Evolutionary conservation across 345 rosid genomes (phyloP).

Genomic region (Crucihimalaya himalaica): DNA sequence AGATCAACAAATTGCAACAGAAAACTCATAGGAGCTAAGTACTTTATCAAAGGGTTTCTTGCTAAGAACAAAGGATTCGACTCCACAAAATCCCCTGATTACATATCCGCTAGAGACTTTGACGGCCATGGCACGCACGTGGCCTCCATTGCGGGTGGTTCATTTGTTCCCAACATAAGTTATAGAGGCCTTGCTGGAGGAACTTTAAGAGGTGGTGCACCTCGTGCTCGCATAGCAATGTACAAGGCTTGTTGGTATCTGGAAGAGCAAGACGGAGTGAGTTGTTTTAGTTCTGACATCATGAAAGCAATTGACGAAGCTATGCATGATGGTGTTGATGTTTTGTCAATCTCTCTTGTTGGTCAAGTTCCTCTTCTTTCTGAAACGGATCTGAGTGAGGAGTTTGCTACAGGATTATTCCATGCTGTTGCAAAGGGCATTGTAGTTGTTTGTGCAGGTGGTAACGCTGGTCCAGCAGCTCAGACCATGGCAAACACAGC

Average conservation of each 20-base stretch:
- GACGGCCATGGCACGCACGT: conserved; percentile 50
- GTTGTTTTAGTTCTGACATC: conserved; percentile 44
- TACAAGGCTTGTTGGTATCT: conserved; percentile 55
- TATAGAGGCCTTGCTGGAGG: conserved; percentile 48
- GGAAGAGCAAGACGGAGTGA: neutral
- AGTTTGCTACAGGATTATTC: neutral
- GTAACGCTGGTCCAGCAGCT: neutral
- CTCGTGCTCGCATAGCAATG: conserved; percentile 50
- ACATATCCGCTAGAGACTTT: conserved; percentile 47
- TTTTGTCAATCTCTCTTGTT: conserved; percentile 33
- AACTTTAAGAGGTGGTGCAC: conserved; percentile 50
- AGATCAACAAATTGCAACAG: conserved; percentile 38
- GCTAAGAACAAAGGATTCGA: conserved; percentile 45
- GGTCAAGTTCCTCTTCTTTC: neutral
- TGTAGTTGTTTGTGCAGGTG: conserved; percentile 5
- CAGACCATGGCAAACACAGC: conserved; percentile 46
- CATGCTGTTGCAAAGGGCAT: neutral
- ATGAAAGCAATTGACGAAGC: conserved; percentile 58
- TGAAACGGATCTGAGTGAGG: neutral
- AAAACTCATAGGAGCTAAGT: conserved; percentile 57
- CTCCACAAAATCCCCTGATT: conserved; percentile 35
- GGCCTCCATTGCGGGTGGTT: conserved; percentile 52
- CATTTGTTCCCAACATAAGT: conserved; percentile 35
- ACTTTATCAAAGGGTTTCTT: conserved; percentile 45
- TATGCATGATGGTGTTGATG: conserved; percentile 44